Evolutionary conservation across 1,284 basidiomycete genomes (phyloP).

Genomic region (Microbotryum silenes-acaulis): DNA sequence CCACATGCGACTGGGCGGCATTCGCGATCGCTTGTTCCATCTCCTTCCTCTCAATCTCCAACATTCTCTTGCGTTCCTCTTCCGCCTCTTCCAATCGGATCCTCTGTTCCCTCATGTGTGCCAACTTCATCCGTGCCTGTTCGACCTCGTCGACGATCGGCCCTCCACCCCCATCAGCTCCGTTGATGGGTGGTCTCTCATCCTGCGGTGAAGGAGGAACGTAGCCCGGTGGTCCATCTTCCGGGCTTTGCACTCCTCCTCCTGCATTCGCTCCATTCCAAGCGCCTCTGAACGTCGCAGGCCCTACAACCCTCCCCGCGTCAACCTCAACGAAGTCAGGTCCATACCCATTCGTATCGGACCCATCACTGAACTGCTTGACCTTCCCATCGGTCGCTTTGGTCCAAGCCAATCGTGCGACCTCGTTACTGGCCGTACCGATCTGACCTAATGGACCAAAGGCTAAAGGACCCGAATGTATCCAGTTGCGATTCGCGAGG

Average conservation of each 20-base stretch:
- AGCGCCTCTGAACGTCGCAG: not conserved
- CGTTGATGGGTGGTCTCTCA: too few relatives aligned
- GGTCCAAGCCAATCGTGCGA: conserved; percentile 21
- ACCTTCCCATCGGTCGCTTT: conserved; percentile 30
- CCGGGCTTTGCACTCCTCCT: not conserved
- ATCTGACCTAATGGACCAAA: conserved; percentile 28
- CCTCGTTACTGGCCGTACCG: conserved; percentile 10
- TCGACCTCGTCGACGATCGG: too few relatives aligned
- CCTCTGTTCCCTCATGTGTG: too few relatives aligned
- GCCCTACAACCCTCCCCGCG: conserved; percentile 8
- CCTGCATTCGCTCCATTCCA: not conserved
- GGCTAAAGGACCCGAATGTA: conserved; percentile 13
- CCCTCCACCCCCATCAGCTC: too few relatives aligned
- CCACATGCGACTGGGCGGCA: too few relatives aligned
- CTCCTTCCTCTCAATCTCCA: too few relatives aligned
- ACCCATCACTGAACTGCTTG: conserved; percentile 14
- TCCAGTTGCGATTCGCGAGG: conserved; percentile 19
- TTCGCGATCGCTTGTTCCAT: too few relatives aligned
- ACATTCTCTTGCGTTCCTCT: too few relatives aligned
- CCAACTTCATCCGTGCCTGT: too few relatives aligned
- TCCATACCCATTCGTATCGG: not conserved
- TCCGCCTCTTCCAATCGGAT: too few relatives aligned
- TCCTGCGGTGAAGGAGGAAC: not conserved
- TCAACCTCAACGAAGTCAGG: conserved; percentile 3
- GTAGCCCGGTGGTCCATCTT: conserved; percentile 5